phyloP scores from a whole-genome alignment of 2,329 filamentous ascomycete species.

The Penicillium corylophilum region DNA sequence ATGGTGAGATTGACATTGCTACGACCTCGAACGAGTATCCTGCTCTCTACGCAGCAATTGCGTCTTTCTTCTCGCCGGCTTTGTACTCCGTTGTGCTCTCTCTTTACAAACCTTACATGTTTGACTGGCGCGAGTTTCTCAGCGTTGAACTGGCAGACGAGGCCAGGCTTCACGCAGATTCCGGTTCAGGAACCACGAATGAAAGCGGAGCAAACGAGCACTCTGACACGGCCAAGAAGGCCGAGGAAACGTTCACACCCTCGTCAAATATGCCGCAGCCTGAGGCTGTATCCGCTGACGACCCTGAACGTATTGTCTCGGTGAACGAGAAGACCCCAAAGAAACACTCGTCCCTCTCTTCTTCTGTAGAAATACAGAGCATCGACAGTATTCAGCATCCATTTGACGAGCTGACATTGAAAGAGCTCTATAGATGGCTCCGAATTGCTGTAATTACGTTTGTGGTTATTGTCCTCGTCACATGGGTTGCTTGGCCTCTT shows the following conservation, averaged over 20 bases:
- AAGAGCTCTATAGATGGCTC: slow-evolving; percentile 38
- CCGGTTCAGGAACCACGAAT: slow-evolving; percentile 10
- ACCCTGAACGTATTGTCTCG: not conserved
- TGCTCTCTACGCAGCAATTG: slow-evolving; percentile 47
- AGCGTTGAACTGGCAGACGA: slow-evolving; percentile 49
- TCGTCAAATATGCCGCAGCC: too few relatives aligned
- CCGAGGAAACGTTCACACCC: too few relatives aligned
- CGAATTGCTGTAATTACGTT: slow-evolving; percentile 44
- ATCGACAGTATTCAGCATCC: slow-evolving; percentile 48
- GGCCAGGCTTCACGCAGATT: slow-evolving; percentile 20
- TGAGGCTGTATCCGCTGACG: too few relatives aligned
- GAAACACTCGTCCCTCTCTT: too few relatives aligned
- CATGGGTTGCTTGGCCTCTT: slow-evolving; percentile 51
- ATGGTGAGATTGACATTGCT: slow-evolving; percentile 42
- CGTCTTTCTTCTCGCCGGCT: slow-evolving; percentile 48
- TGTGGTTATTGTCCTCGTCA: slow-evolving; percentile 46
- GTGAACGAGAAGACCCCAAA: too few relatives aligned
- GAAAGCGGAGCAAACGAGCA: too few relatives aligned
- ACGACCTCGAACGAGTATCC: slow-evolving; percentile 45
- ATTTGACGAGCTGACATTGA: slow-evolving; percentile 39
- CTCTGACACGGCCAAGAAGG: too few relatives aligned
- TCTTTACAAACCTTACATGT: slow-evolving; percentile 37
- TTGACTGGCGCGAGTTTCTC: slow-evolving; percentile 49
- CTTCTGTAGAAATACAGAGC: not conserved
- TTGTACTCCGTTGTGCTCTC: slow-evolving; percentile 50